These are phyloP conservation scores for Rhodocollybia butyracea DNA, from an alignment of 768 basidiomycete genomes.

Conservation along the genomic window DNA sequence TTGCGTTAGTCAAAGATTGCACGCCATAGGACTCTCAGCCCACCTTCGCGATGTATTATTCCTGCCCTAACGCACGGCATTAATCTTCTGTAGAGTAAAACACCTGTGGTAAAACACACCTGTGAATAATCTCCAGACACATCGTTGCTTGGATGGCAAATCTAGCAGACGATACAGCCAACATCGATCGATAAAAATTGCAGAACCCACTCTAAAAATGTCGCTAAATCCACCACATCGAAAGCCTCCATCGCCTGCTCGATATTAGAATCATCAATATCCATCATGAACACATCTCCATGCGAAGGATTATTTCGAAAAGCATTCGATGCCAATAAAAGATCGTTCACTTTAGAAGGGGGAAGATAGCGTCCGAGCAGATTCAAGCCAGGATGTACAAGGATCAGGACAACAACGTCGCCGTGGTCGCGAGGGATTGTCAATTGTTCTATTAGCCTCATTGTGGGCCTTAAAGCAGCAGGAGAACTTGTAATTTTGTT, in stretches of 20 bases:
- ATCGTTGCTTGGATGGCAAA: conserved; percentile 75
- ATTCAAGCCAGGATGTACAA: conserved; percentile 69
- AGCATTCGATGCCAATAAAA: conserved; percentile 59
- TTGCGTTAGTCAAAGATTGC: background rate
- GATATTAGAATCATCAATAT: conserved; percentile 37
- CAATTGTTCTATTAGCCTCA: conserved; percentile 63
- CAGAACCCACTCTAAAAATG: conserved; percentile 64
- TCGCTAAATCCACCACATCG: conserved; percentile 74
- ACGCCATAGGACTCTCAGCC: no score
- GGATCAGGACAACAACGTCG: conserved; percentile 67
- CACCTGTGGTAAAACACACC: conserved; percentile 27
- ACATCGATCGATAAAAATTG: conserved; percentile 1
- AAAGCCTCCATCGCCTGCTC: conserved; percentile 55
- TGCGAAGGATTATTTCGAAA: conserved; percentile 40
- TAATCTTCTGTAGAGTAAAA: background rate
- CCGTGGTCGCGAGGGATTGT: conserved; percentile 63
- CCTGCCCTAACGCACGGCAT: conserved; percentile 36
- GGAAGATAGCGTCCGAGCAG: conserved; percentile 70
- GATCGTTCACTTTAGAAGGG: conserved; percentile 59
- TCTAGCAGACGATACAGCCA: conserved; percentile 29
- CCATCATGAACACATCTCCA: conserved; percentile 50
- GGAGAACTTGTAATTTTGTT: conserved; percentile 44
- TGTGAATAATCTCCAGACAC: conserved; percentile 67
- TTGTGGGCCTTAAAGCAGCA: conserved; percentile 49
- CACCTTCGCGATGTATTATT: conserved; percentile 68